Percentiles rank a stretch among this genome's conserved stretches.
Conservation (phyloP, 2,329 filamentous ascomycete genomes). For the Colletotrichum musae region DNA sequence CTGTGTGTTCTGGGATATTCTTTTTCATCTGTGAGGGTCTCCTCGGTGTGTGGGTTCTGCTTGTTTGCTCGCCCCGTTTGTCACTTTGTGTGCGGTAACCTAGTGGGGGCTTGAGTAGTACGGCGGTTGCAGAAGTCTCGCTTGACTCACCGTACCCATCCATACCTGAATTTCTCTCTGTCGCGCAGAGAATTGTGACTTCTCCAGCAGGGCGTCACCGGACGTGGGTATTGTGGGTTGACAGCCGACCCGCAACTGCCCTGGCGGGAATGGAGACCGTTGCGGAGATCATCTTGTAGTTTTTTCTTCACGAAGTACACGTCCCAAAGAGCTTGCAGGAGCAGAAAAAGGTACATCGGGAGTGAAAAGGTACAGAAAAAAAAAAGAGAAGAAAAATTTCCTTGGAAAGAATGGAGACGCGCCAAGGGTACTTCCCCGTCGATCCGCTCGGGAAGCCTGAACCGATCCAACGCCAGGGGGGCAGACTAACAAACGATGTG, state of each 20-base stretch:
- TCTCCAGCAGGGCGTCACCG: not conserved
- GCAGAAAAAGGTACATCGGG: not conserved
- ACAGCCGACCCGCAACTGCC: no score
- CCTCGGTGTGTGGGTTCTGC: no score
- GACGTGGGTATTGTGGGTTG: not conserved
- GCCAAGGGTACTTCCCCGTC: not conserved
- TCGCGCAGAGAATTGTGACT: not conserved
- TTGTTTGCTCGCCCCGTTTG: no score
- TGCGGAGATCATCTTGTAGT: no score
- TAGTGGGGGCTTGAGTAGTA: no score
- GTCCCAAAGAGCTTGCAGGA: no score
- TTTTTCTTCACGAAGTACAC: no score
- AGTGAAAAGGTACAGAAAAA: not conserved
- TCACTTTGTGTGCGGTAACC: no score
- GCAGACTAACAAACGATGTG: not conserved
- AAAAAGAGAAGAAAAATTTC: not conserved
- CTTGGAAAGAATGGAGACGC: not conserved
- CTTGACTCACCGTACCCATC: conserved; percentile 30
- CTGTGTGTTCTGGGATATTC: no score
- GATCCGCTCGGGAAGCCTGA: conserved; percentile 8
- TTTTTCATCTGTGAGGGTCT: no score
- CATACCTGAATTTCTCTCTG: not conserved
- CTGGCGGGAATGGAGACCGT: no score
- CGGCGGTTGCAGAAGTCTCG: no score
- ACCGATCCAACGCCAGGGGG: conserved; percentile 11